Percentiles rank a stretch among this genome's conserved stretches.
Conservation (phyloP, 306 rosid genomes). For the Abrus precatorius region DNA sequence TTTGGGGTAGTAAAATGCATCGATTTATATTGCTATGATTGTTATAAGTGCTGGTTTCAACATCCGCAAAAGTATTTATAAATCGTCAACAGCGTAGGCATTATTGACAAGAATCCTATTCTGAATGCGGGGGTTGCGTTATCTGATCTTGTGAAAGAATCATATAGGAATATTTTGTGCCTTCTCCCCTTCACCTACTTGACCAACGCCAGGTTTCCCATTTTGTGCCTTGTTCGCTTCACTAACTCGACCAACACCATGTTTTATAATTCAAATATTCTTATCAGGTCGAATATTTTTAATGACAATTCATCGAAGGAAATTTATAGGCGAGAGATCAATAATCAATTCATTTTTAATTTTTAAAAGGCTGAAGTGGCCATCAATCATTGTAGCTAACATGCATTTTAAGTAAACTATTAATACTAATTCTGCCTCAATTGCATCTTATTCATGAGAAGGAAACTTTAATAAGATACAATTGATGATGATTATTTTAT, state of each 20-base stretch:
- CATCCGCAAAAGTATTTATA: conserved; percentile 12
- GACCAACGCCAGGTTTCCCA: conserved; percentile 34
- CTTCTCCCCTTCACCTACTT: conserved; percentile 52
- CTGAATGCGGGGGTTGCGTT: conserved; percentile 56
- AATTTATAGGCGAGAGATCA: not conserved
- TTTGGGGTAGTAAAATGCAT: not conserved
- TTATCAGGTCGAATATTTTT: conserved; percentile 46
- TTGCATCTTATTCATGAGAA: conserved; percentile 37
- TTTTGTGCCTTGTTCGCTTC: conserved; percentile 56
- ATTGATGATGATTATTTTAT: not conserved
- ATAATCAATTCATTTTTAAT: not conserved
- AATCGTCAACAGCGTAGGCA: conserved; percentile 38
- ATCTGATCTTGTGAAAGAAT: conserved; percentile 41
- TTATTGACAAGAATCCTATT: conserved; percentile 62
- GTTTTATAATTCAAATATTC: conserved; percentile 53
- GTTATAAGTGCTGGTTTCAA: conserved; percentile 14
- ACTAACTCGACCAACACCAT: conserved; percentile 53
- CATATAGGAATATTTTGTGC: conserved; percentile 48
- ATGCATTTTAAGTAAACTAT: conserved; percentile 10
- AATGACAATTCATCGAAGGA: conserved; percentile 6
- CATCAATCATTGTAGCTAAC: conserved; percentile 42
- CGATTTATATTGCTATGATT: not conserved
- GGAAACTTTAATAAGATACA: conserved; percentile 10
- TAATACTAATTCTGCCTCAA: not conserved
- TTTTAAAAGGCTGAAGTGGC: not conserved